A percentile compares a stretch with the other conserved stretches of the same genome.
phyloP scores from a whole-genome alignment of 2,329 filamentous ascomycete genomes.

The Macrophomina pseudophaseolina region DNA sequence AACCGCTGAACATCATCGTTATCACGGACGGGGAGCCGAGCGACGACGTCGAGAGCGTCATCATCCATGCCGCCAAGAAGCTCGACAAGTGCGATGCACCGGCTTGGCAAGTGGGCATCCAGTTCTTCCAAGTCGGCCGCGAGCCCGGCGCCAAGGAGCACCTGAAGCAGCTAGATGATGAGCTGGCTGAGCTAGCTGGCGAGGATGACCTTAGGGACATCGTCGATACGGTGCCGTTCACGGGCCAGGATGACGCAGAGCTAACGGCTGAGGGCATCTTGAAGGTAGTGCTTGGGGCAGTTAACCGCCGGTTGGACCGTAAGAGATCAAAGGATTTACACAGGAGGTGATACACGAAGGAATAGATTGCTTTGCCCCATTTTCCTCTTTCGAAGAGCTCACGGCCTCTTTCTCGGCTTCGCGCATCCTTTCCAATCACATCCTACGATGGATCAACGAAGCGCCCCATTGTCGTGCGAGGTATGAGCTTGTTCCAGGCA shows the following conservation, averaged over 20 bases:
- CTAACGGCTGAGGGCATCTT: constrained; percentile 75
- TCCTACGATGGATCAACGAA: too few relatives aligned
- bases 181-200: constrained; percentile 59
- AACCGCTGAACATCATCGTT: constrained; percentile 88
- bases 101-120: constrained; percentile 84
- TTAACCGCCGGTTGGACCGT: constrained; percentile 70
- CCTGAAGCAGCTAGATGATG: constrained; percentile 77
- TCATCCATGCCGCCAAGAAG: constrained; percentile 70
- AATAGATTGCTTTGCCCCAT: too few relatives aligned
- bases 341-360: constrained; percentile 8
- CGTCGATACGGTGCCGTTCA: constrained; percentile 86
- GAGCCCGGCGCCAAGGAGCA: constrained; percentile 69
- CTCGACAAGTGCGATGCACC: constrained; percentile 74
- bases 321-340: constrained; percentile 46
- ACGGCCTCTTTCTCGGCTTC: too few relatives aligned
- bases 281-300: constrained; percentile 80
- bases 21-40: constrained; percentile 86
- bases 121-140: constrained; percentile 93
- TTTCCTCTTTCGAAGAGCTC: too few relatives aligned
- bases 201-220: constrained; percentile 75
- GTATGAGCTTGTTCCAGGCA: too few relatives aligned
- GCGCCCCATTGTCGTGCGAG: too few relatives aligned
- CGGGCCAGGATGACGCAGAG: constrained; percentile 49
- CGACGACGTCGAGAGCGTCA: constrained; percentile 76
- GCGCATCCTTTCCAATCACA: too few relatives aligned